Evolutionary conservation across 441 rosid genomes (phyloP), one percentile per base, ranked within the genome.

Genomic region (Adansonia rubrostipa): DNA sequence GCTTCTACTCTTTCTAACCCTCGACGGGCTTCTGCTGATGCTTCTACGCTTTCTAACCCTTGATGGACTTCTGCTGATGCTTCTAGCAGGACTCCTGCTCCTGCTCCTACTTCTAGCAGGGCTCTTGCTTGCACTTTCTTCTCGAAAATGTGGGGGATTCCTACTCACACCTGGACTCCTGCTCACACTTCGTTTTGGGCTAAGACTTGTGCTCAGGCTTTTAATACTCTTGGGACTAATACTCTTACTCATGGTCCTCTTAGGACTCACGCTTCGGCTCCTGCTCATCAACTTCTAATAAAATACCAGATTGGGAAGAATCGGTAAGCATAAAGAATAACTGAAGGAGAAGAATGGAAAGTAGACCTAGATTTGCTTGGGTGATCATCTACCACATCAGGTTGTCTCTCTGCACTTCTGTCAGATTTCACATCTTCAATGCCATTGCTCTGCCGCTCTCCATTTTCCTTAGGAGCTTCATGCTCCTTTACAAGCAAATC

Each of bases 221-320:
- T 69, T 85, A 85, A 86, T 85, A 84, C 86, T 86, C 79, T 86
- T 73, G 47, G 96, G 95, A 86, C 97, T 95, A 80, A 87, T 89
- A 83, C 97, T 92, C 88, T 87, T 94, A 88, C 93, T 89, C 74
- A 76, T 77, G 56, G 91, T 78, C 91, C 88, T 92, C 86, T 89
- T 88, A 66, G 97, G 95, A 86, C 93, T 95, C 82, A 87, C 79
- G 88, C 96, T 96, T 84, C 93, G 86, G 86, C 98, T 93, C 91
- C 99, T 96, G 94, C 89, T 82, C 88, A 88, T 83, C 86, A 90
- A 82, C 85, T 84, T 82, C 78, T 65, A 85, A 68, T 88, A 83
- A 88, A 82, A 85, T 77, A 88, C 81, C 77, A 20, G 82, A 83
- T 80, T 77, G 82, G 79, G 88, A 86, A 85, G 88, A 85, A 86